Percentiles rank a stretch among this genome's conserved stretches.
phyloP scores from a whole-genome alignment of 345 rosid genomes.

The Populus deltoides region DNA sequence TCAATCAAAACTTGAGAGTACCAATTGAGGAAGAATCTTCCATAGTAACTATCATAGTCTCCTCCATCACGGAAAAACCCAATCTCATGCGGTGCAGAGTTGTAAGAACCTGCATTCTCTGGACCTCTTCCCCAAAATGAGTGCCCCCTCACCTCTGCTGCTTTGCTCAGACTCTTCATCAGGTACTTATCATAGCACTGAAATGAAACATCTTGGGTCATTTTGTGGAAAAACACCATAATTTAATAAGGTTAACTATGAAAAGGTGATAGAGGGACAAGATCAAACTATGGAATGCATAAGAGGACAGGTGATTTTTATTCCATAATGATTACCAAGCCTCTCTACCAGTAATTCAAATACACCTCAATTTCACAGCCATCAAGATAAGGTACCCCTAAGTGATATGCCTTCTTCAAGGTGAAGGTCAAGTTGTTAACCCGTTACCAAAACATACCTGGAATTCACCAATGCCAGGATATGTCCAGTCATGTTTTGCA shows the following conservation, averaged over 20 bases:
- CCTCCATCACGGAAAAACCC: conserved; percentile 97
- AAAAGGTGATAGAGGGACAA: background rate
- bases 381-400: background rate
- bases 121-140: conserved; percentile 87
- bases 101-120: conserved; percentile 81
- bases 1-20: conserved; percentile 72
- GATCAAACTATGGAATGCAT: background rate
- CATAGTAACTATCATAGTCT: conserved; percentile 82
- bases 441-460: conserved; percentile 50
- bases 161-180: conserved; percentile 67
- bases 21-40: conserved; percentile 95
- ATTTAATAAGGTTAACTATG: background rate
- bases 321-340: background rate
- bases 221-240: background rate
- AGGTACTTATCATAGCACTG: conserved; percentile 93
- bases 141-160: conserved; percentile 79
- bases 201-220: conserved; percentile 1
- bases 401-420: background rate
- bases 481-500: conserved; percentile 95
- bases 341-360: background rate
- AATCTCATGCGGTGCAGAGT: conserved; percentile 79
- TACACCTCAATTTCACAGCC: background rate
- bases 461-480: conserved; percentile 97
- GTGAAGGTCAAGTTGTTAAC: background rate
- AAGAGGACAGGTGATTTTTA: background rate